Base-by-base conservation (phyloP, 2,329 filamentous ascomycete genomes). In the Botrytis sinoallii region DNA sequence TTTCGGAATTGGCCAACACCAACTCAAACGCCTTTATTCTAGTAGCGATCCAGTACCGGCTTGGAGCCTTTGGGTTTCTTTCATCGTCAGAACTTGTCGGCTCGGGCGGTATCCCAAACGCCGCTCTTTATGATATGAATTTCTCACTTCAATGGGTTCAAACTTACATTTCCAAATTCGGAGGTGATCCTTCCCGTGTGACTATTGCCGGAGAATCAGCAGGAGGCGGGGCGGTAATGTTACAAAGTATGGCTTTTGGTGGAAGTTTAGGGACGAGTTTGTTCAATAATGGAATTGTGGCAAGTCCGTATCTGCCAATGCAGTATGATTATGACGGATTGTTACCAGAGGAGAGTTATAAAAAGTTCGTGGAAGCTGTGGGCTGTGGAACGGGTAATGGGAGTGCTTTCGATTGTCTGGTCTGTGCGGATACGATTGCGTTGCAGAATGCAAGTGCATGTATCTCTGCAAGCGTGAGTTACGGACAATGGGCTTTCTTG, bases 1-100 rank as follows among this genome's bases (percentile, higher is more conserved):
- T 81, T 48, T 80, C 78, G 18, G 79, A 80, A 22, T 77, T 85
- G 82, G 85, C 88, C 66, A 84, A 84, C 57, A 83, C 83, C 6
- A 87, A 86, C 75, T 79, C 82, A n/a, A 75, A 87, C 74, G 72
- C 78, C 29, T 82, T 92, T 71, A 83, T 92, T 32, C 87, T 85
- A 72, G 85, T 91, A 63, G 87, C 85, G 79, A 86, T 90, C 78
- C 88, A 88, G 81, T 90, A 92, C 80, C 86, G 91, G 4, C 86
- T 93, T 40, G 89, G 89, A 6, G 87, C 88, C 1, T 84, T 93
- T 78, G 93, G 93, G 0, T 94, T 95, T 81, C 82, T 93, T 46
- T 86, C 88, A 16, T 90, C 88, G 0, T 80, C 81, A 9, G 77
- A 88, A 71, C 90, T 88, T 83, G 85, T 88, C 25, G 83, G 84